phyloP scores from a whole-genome alignment of 768 basidiomycete genomes.

The Termitomyces sp. region DNA sequence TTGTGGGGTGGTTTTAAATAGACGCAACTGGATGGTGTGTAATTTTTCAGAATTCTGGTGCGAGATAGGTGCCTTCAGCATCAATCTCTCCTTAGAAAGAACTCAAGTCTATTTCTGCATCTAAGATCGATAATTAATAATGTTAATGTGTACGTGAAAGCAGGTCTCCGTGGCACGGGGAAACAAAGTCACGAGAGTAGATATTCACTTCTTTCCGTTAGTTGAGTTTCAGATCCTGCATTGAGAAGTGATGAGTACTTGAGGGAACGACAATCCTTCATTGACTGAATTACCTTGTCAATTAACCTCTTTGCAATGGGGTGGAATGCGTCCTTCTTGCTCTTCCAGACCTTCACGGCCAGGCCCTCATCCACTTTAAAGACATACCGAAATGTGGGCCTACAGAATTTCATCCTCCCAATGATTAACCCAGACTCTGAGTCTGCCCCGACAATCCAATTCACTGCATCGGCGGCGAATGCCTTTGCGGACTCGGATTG shows the following conservation, averaged over 20 bases:
- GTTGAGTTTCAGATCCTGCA: slow-evolving; percentile 1
- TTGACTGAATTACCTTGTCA: slow-evolving; percentile 55
- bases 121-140: not conserved
- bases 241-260: not conserved
- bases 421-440: slow-evolving; percentile 56
- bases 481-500: slow-evolving; percentile 43
- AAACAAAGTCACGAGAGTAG: not conserved
- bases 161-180: not conserved
- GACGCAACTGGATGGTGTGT: not conserved
- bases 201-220: not conserved
- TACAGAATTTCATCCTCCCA: slow-evolving; percentile 85
- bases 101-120: not conserved
- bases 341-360: slow-evolving; percentile 50
- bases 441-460: slow-evolving; percentile 70
- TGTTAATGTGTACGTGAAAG: not conserved
- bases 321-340: slow-evolving; percentile 58
- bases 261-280: not conserved
- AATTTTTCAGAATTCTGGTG: not conserved
- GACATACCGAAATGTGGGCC: slow-evolving; percentile 61
- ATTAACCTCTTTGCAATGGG: slow-evolving; percentile 76
- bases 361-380: slow-evolving; percentile 50
- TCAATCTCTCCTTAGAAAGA: not conserved
- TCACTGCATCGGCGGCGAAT: slow-evolving; percentile 53
- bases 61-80: not conserved
- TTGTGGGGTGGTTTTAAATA: slow-evolving; percentile 84